Evolutionary conservation across 495 filamentous ascomycete species (phyloP), one percentile per base, ranked within the genome.

Genomic region (Saxophila tyrrhenica): DNA sequence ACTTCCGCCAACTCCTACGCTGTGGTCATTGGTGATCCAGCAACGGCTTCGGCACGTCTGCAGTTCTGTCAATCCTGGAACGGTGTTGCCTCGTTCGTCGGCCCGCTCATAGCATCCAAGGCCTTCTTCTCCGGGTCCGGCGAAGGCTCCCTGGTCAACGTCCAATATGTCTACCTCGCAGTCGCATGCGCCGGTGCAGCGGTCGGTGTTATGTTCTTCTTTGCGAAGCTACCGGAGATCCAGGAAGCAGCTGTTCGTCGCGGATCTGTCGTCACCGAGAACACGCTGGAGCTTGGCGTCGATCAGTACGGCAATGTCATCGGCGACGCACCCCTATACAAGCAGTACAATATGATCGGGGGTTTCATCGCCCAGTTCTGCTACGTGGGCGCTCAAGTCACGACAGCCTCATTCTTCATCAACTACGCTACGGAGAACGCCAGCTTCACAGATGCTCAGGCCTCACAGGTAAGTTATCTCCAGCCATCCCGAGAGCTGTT

Each of bases 321-420:
- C 25, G 59, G 59, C 23, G 55, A 53, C 20, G 51, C 39, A 1
- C 61, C 61, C 1, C 35, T 63, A 35, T 61, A 61, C 57, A 63
- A 63, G 55, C 62, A 65, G 49, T 61, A 56, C 45, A 63, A 59
- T 44, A 57, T 90, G 20, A 73, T 77, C 52, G 70, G 84, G 59
- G 85, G 80, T 0, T 76, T 85, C 10, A 51, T 83, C 35, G 75
- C 83, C 15, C 85, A 90, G 62, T 88, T 84, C 73, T 78, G 75
- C n/a, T 89, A 88, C 63, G 78, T 83, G 19, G 82, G 80, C 23
- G 76, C 82, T 0, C 85, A 90, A 61, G 71, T 75, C 67, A 61
- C 54, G 70, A 82, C 85, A 58, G 81, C 76, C 35, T 81, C 84
- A 32, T 85, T 78, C 67, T 85, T 87, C 68, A 73, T 78, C 58